These are phyloP conservation scores for Candida suzukii DNA, from an alignment of 805 yeast genomes.

Conservation along the genomic window DNA sequence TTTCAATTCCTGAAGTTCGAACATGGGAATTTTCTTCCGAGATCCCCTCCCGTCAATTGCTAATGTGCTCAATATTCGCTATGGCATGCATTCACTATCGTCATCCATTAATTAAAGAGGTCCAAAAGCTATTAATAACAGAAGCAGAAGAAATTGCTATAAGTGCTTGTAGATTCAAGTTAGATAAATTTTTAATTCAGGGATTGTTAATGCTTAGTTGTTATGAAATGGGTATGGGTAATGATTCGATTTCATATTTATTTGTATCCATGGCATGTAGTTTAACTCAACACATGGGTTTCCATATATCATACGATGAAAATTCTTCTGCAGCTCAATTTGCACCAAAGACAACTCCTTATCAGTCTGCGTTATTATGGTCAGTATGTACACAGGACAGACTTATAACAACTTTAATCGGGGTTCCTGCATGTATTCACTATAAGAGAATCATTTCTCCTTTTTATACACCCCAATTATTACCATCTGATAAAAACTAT, in stretches of 20 bases:
- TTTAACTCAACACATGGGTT: constrained; percentile 27
- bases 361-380: constrained; percentile 23
- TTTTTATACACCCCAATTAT: constrained; percentile 15
- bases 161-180: constrained; percentile 11
- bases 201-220: constrained; percentile 21
- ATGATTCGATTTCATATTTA: constrained; percentile 23
- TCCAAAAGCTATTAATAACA: constrained; percentile 14
- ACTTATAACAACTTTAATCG: constrained; percentile 16
- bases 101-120: constrained; percentile 7
- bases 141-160: constrained; percentile 20
- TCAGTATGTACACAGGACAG: constrained; percentile 25
- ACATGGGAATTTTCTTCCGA: constrained; percentile 12
- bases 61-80: constrained; percentile 20
- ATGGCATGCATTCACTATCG: constrained; percentile 17
- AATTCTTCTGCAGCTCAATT: constrained; percentile 11
- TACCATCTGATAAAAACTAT: constrained; percentile 7
- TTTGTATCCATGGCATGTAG: constrained; percentile 25
- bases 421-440: constrained; percentile 27
- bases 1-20: constrained; percentile 8
- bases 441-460: constrained; percentile 27
- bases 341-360: constrained; percentile 20
- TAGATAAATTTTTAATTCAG: constrained; percentile 17
- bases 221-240: constrained; percentile 25
- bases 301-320: constrained; percentile 21
- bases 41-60: constrained; percentile 15